These are phyloP conservation scores for Dactylellina haptotyla DNA, from an alignment of 2,329 filamentous ascomycete species.

Conservation along the genomic window DNA sequence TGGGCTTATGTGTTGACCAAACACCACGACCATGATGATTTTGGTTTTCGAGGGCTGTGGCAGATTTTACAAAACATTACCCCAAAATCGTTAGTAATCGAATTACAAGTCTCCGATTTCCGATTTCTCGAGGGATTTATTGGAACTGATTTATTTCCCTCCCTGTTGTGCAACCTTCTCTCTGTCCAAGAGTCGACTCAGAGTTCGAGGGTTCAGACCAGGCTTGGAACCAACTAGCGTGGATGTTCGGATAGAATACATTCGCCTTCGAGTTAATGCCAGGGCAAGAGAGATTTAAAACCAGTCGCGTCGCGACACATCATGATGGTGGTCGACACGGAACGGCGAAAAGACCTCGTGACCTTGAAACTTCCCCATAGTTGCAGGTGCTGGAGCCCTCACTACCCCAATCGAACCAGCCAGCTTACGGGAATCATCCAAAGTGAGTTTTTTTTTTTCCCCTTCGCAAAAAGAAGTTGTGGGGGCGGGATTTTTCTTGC, in stretches of 20 bases:
- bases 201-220: slow-evolving; percentile 16
- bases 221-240: neutral
- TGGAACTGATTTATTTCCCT: slow-evolving; percentile 27
- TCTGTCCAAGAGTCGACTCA: neutral
- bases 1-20: too few species aligned
- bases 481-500: slow-evolving; percentile 44
- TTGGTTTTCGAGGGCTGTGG: too few species aligned
- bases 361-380: slow-evolving; percentile 12
- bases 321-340: slow-evolving; percentile 1
- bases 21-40: too few species aligned
- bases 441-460: slow-evolving; percentile 4
- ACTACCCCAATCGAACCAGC: neutral
- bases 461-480: slow-evolving; percentile 15
- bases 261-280: neutral
- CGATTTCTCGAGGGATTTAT: slow-evolving; percentile 34
- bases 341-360: slow-evolving; percentile 15
- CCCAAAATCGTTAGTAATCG: too few species aligned
- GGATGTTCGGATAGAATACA: neutral
- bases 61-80: too few species aligned
- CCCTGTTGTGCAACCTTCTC: slow-evolving; percentile 19
- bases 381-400: slow-evolving; percentile 21
- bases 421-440: slow-evolving; percentile 18
- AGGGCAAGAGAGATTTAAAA: slow-evolving; percentile 10
- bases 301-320: slow-evolving; percentile 53
- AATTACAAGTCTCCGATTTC: neutral